Percentiles rank a stretch among this genome's conserved stretches.
phyloP scores from a whole-genome alignment of 2,329 filamentous ascomycete species.

The Nemania sp. region DNA sequence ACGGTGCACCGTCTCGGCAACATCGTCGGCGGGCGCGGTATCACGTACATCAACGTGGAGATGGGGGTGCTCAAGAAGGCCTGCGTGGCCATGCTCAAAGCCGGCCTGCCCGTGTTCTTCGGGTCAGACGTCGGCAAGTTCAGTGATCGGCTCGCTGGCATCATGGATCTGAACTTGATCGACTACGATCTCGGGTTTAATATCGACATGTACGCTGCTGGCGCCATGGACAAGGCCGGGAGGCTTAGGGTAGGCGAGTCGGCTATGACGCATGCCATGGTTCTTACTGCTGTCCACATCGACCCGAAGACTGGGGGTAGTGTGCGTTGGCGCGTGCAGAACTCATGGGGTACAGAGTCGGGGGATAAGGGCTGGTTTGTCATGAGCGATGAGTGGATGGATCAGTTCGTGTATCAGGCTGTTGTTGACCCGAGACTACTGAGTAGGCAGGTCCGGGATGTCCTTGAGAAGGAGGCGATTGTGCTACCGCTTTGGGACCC shows the following conservation, averaged over 20 bases:
- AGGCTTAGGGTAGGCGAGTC: slow-evolving; percentile 79
- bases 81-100: slow-evolving; percentile 81
- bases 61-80: slow-evolving; percentile 78
- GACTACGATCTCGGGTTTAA: slow-evolving; percentile 90
- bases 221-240: slow-evolving; percentile 78
- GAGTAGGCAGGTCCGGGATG: slow-evolving; percentile 73
- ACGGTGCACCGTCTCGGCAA: slow-evolving; percentile 86
- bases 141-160: slow-evolving; percentile 73
- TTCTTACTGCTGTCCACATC: slow-evolving; percentile 86
- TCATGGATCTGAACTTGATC: slow-evolving; percentile 83
- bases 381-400: slow-evolving; percentile 85
- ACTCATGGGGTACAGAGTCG: slow-evolving; percentile 78
- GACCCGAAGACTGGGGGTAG: slow-evolving; percentile 71
- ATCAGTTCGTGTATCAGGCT: slow-evolving; percentile 86
- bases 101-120: slow-evolving; percentile 87
- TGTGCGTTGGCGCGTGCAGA: slow-evolving; percentile 87
- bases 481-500: slow-evolving; percentile 84
- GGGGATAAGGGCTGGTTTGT: slow-evolving; percentile 89
- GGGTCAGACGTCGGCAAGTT: slow-evolving; percentile 90
- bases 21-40: slow-evolving; percentile 78
- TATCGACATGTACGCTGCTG: slow-evolving; percentile 68
- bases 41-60: slow-evolving; percentile 86
- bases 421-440: slow-evolving; percentile 81
- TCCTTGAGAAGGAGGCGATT: slow-evolving; percentile 76
- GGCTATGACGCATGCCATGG: slow-evolving; percentile 93